Percentiles rank a stretch among this genome's conserved stretches.
Conservation (phyloP, 2,329 filamentous ascomycete species). For the Bimuria novae-zelandiae region DNA sequence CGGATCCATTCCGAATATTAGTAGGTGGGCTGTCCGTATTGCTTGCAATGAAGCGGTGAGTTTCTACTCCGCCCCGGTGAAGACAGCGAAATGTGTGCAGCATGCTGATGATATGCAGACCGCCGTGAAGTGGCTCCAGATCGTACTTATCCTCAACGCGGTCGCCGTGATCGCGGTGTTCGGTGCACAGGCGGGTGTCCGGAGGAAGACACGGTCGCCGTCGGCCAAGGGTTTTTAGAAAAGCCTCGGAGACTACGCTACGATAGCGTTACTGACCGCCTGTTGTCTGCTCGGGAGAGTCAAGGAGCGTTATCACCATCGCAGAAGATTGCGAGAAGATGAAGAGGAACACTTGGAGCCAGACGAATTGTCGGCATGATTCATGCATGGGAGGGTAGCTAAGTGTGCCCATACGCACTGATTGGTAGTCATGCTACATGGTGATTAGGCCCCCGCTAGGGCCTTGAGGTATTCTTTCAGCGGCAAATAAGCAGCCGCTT, state of each 20-base stretch:
- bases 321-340: not conserved
- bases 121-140: slow-evolving; percentile 36
- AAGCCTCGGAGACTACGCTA: not conserved
- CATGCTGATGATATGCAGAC: slow-evolving; percentile 14
- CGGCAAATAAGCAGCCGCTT: not conserved
- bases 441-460: not conserved
- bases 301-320: not conserved
- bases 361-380: not conserved
- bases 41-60: slow-evolving; percentile 37
- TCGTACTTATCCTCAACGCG: slow-evolving; percentile 26
- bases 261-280: not conserved
- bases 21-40: slow-evolving; percentile 13
- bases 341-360: not conserved
- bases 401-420: not conserved
- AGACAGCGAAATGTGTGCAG: not conserved
- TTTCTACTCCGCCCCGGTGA: slow-evolving; percentile 1
- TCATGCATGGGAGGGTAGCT: not conserved
- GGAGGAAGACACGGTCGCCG: slow-evolving; percentile 22
- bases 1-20: slow-evolving; percentile 10
- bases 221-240: not conserved
- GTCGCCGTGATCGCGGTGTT: slow-evolving; percentile 29
- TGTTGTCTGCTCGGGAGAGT: not conserved
- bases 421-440: not conserved
- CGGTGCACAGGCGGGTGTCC: slow-evolving; percentile 24
- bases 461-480: not conserved